These are phyloP conservation scores for Gypsophila paniculata DNA, from an alignment of 179 eudicot genomes.

Conservation along the genomic window DNA sequence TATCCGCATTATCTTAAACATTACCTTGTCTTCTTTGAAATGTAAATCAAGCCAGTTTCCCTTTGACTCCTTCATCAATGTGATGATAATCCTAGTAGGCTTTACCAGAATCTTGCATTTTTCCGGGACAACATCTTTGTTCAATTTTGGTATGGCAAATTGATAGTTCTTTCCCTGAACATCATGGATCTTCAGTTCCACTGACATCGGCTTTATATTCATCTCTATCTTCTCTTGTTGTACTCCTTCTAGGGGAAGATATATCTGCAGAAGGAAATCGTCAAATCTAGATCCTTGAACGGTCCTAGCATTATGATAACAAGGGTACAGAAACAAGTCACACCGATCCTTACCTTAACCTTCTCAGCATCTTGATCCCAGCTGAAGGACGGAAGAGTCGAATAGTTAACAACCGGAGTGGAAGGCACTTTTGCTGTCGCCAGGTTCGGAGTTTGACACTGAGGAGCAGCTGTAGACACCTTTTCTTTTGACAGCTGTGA, in stretches of 20 bases:
- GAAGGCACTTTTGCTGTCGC: slow-evolving; percentile 35
- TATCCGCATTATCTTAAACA: neutral
- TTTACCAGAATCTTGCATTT: slow-evolving; percentile 72
- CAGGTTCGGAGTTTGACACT: slow-evolving; percentile 25
- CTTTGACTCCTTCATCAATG: slow-evolving; percentile 63
- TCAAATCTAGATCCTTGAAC: neutral
- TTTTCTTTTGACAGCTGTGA: slow-evolving; percentile 52
- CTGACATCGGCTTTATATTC: slow-evolving; percentile 50
- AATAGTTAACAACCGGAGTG: slow-evolving; percentile 45
- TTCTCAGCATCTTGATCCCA: slow-evolving; percentile 94
- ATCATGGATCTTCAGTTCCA: slow-evolving; percentile 77
- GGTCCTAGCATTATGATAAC: neutral
- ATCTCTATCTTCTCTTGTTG: slow-evolving; percentile 68
- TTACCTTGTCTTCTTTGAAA: slow-evolving; percentile 91
- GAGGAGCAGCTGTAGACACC: slow-evolving; percentile 29
- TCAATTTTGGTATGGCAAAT: slow-evolving; percentile 71
- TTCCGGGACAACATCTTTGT: slow-evolving; percentile 73
- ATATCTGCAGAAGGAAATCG: slow-evolving; percentile 45
- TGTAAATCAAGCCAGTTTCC: slow-evolving; percentile 86
- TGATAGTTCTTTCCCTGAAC: slow-evolving; percentile 79
- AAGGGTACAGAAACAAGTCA: neutral
- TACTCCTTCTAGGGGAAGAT: slow-evolving; percentile 73
- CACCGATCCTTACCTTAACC: slow-evolving; percentile 52
- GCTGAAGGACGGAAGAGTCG: slow-evolving; percentile 69
- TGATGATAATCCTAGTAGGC: slow-evolving; percentile 66